These are phyloP conservation scores for Mucor piriformis DNA, from an alignment of 371 early-diverging fungal species.

Conservation along the genomic window DNA sequence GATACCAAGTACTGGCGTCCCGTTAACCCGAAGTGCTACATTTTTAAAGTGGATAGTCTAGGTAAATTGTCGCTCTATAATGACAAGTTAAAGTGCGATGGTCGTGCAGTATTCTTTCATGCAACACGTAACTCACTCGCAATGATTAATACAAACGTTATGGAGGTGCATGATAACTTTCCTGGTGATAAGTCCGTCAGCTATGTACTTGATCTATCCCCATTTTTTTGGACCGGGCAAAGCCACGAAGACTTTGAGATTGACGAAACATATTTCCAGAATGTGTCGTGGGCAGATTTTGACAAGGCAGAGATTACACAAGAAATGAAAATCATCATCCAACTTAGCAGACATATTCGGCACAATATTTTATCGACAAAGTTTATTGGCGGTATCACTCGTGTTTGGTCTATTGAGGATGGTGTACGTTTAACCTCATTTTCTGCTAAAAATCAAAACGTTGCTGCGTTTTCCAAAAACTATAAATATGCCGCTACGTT, in stretches of 20 bases:
- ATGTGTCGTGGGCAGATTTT: neutral
- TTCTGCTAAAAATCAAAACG: neutral
- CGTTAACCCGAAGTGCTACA: neutral
- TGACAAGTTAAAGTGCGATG: neutral
- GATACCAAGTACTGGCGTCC: neutral
- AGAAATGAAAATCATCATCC: neutral
- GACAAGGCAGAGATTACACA: neutral
- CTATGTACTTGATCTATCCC: neutral
- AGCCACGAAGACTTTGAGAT: neutral
- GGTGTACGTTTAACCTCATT: slow-evolving; percentile 7
- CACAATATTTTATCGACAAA: slow-evolving; percentile 1
- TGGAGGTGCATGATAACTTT: neutral
- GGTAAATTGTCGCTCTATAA: neutral
- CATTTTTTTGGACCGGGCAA: neutral
- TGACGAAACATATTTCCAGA: neutral
- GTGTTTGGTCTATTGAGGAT: slow-evolving; percentile 15
- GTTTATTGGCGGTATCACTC: neutral
- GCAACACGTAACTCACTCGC: neutral
- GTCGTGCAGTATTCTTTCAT: slow-evolving; percentile 3
- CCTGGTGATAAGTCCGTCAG: neutral
- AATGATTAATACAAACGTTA: neutral
- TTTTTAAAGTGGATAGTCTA: neutral
- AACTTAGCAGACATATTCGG: slow-evolving; percentile 9
- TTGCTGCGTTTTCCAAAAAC: slow-evolving; percentile 9
- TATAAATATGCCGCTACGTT: slow-evolving; percentile 3